Base-by-base conservation (phyloP, 768 basidiomycete species). In the Leccinum boreale region DNA sequence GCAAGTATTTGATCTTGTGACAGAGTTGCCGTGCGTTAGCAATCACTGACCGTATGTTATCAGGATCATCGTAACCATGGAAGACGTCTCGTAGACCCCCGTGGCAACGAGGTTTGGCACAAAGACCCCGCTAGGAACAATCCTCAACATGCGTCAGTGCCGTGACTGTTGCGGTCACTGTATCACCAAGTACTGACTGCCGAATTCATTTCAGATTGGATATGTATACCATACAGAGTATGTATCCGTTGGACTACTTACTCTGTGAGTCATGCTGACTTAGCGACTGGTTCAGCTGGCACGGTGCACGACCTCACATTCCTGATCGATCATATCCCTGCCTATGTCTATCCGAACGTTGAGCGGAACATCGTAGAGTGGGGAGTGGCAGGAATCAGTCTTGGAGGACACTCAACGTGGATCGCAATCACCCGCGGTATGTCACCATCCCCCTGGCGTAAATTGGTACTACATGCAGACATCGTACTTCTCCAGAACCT, bases 381-480 rank as follows among this genome's bases (percentile, higher is more conserved):
- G 86, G 84, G 84, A 11, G 77, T 89, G 3, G 80, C 83, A 0
- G 94, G 94, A 0, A 78, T 88, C 62, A 90, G 88, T 59, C 81
- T 97, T 1, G 94, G 93, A 1, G 93, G 92, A 0, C 92, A 97
- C 68, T 80, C 90, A 0, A 79, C 89, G 0, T 95, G 93, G 92
- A 78, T 89, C 29, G 75, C 79, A 2, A 79, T 92, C 35, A 66
- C 80, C 21, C 74, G 76, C 61, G 80, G 81, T 76, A 67, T 15
- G 68, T 50, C 10, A 15, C 24, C 36, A 23, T 45, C 21, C 12
- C 26, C 44, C 19, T 23, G 12, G 11, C 15, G 12, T 2, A 19
- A 29, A 7, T 15, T 54, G 10, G 15, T 35, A 24, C 5, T 44
- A 49, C 21, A 50, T 5, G 14, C 50, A n/a, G 26, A 48, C 21